Base-by-base conservation (phyloP, 2,329 filamentous ascomycete species). In the Alternaria arbusti region DNA sequence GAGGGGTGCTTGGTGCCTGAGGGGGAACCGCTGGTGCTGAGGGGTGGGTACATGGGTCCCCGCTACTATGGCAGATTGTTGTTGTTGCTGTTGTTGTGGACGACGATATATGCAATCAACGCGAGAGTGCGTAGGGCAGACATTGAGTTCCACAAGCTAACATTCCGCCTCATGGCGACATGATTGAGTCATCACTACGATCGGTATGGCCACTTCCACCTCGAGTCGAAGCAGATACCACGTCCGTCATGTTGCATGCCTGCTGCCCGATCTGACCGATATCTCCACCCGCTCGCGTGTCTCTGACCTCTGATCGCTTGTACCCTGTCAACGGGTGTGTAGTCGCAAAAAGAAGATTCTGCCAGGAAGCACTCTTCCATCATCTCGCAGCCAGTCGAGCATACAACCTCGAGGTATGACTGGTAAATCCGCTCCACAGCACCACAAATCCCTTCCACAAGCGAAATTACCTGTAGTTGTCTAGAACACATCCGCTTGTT, bases 391-490 rank as follows among this genome's bases (percentile, higher is more conserved):
- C 17, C 46, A 51, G 32, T 40, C 56, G 51, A 51, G n/a, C 23
- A 54, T 10, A 40, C 6, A 44, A 12, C 36, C 26, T 58, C 46
- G 22, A 46, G 20, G 20, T 51, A 9, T 25, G 11, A 54, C 49
- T 57, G 54, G 47, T 40, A 45, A 32, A 17, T 13, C 9, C 12
- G 32, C 49, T 60, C 56, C 57, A 59, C 45, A n/a, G 23, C 15
- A 22, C 45, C 51, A 47, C 49, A 54, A 59, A 62, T 55, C 12
- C 40, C 25, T 51, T 7, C 22, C 50, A 55, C 45, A 63, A 63
- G 61, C 61, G 61, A 60, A 40, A 63, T 63, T 63, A 50, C 61
- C 28, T 51, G 20, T 45, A 22, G 9, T 44, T 54, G 50, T 63
- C 61, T 55, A 56, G 61, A 63, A 60, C 55, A 36, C 26, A 45